Base-by-base conservation (phyloP, 495 filamentous ascomycete genomes). In the Hypoxylon fuscum region DNA sequence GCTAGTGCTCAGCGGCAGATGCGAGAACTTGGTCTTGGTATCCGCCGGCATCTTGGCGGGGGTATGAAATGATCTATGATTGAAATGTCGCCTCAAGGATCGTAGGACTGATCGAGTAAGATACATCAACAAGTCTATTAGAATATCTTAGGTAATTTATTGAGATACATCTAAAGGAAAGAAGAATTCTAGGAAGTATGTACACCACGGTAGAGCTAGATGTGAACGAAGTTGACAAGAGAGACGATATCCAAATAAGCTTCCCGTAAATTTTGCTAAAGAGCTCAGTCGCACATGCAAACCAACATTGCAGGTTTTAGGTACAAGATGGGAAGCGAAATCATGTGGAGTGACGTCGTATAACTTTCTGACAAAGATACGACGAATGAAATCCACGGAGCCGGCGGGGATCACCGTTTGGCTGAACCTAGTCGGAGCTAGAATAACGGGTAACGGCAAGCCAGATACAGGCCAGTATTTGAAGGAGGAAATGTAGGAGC, bases 1-100 rank as follows among this genome's bases (percentile, higher is more conserved):
- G 20, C 77, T 83, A 3, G 87, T 85, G 43, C 82, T 84, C 17
- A 90, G 77, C 6, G 86, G 87, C 7, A 92, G 79, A 62, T 87
- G 72, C 0, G 77, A 75, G 64, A 86, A 89, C 62, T 81, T 85
- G 40, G 75, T 63, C 29, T 73, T 70, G 15, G 45, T 42, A 48
- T 70, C 49, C 18, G 66, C 56, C 12, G 73, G 22, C 71, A 67
- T 73, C 22, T 43, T 70, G 17, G 54, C 48, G 21, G 38, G 25
- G 18, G 57, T 54, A 42, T 47, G 55, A 32, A 62, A 66, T 14
- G 68, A 12, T 40, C 45, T 40, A 15, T 3, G 48, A 55, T 42
- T 61, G 45, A 55, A 23, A 23, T 23, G 46, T 59, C 8, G 62
- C 12, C 37, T 62, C 62, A 49, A 66, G 22, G 41, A 53, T 52